A percentile compares a stretch with the other conserved stretches of the same genome.
These are phyloP conservation scores for Chimonanthus salicifolius DNA, from an alignment of 164 flowering plant species.

Conservation along the genomic window DNA sequence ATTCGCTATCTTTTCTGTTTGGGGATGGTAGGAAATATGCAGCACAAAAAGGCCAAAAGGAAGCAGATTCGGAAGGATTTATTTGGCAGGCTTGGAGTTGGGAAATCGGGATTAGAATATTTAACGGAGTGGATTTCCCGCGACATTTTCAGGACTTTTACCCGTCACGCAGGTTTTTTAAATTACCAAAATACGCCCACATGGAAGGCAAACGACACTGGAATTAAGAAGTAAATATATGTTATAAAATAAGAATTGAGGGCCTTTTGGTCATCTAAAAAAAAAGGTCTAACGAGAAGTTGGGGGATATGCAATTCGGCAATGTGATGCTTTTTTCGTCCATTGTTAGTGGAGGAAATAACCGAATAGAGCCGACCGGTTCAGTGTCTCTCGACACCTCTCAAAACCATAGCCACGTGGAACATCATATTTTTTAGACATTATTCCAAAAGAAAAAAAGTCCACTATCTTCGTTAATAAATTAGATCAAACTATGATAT, in stretches of 20 bases:
- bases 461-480: too few relatives aligned
- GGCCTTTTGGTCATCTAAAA: neutral
- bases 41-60: neutral
- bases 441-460: too few relatives aligned
- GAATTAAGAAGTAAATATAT: too few relatives aligned
- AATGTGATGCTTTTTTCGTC: too few relatives aligned
- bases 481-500: too few relatives aligned
- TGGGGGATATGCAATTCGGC: too few relatives aligned
- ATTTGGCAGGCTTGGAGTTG: neutral
- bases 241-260: neutral
- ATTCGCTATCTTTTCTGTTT: neutral
- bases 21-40: neutral
- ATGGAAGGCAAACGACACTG: neutral
- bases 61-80: neutral
- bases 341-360: too few relatives aligned
- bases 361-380: too few relatives aligned
- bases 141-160: neutral
- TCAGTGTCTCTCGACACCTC: too few relatives aligned
- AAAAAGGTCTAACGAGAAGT: neutral
- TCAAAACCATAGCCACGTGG: too few relatives aligned
- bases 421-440: too few relatives aligned
- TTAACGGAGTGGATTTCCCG: conserved; percentile 1
- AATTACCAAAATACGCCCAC: too few relatives aligned
- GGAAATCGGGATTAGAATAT: neutral
- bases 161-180: neutral